Evolutionary conservation across 306 rosid species (phyloP), one percentile per base, ranked within the genome.

Genomic region (Vigna radiata): DNA sequence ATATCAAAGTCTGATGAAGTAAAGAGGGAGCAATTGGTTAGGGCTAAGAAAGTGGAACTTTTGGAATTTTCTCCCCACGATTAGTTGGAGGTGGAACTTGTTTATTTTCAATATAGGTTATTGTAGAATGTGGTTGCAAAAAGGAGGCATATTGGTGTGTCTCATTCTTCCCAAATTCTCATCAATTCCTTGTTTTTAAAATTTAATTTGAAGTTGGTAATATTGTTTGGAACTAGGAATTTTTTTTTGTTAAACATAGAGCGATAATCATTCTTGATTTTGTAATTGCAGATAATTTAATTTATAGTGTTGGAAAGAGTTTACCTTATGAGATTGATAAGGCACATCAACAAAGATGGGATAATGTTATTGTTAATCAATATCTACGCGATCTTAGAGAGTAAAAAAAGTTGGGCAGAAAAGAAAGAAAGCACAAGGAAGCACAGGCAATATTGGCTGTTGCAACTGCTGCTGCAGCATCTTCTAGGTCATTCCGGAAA

Each of bases 371-470:
- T 69, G 91, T 91, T 65, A 92, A 86, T 75, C 94, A 81, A 75
- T 96, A 96, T 83, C 86, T 92, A 72, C 79, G 87, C 61, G 87
- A 86, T 82, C 96, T 89, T 81, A 87, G 87, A 86, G 99, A 96
- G 88, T 94, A 46, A 96, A 91, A 19, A 85, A 96, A 96, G 85
- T 97, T 77, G 76, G 99, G 99, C 50, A 89, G 96, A 79, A 96
- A 92, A 85, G 99, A 96, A 77, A 92, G 86, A 82, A 89, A 89
- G 82, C 96, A 92, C 78, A 92, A 88, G 87, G 99, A 96, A 86
- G 99, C 99, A 18, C 99, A 92, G 73, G 97, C 98, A 16, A 96
- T 96, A 21, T 84, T 96, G 78, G 99, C 98, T 76, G 99, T 98
- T 73, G 99, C 99, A 70, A 91, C 99, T 61, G 97, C 99, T 69